These are phyloP conservation scores for Serendipita indica DNA, from an alignment of 768 basidiomycete genomes.

Conservation along the genomic window DNA sequence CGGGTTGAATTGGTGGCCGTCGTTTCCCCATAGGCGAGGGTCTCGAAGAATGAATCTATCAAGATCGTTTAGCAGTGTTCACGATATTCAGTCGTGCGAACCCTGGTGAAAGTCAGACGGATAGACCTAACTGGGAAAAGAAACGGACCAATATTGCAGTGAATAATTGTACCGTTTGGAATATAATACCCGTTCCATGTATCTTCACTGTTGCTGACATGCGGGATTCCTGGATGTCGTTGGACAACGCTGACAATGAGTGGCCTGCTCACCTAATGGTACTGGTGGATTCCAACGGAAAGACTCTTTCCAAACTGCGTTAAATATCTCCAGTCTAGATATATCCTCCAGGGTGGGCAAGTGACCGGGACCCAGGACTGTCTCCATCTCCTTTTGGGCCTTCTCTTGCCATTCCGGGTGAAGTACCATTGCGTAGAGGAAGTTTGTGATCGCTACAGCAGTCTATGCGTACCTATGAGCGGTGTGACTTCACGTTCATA, in stretches of 20 bases:
- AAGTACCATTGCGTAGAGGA: constrained; percentile 16
- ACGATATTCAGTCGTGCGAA: background rate
- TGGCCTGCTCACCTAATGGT: background rate
- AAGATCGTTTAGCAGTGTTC: background rate
- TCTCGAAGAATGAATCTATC: background rate
- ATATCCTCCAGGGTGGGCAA: background rate
- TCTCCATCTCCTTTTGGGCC: constrained; percentile 11
- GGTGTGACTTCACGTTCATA: background rate
- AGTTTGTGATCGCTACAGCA: background rate
- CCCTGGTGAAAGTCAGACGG: background rate
- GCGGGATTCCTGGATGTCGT: constrained; percentile 1
- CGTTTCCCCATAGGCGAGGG: background rate
- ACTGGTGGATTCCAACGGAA: background rate
- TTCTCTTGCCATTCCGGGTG: constrained; percentile 15
- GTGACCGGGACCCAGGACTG: background rate
- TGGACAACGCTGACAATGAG: background rate
- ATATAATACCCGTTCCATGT: constrained; percentile 1
- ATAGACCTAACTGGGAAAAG: background rate
- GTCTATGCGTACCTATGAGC: background rate
- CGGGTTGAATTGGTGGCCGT: background rate
- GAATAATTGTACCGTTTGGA: constrained; percentile 17
- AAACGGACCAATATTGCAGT: constrained; percentile 19
- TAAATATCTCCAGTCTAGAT: background rate
- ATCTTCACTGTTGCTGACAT: background rate
- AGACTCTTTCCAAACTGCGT: constrained; percentile 8